Evolutionary conservation across 805 yeast species (phyloP), one percentile per base, ranked within the genome.

Genomic region (Kazachstania taianensis): DNA sequence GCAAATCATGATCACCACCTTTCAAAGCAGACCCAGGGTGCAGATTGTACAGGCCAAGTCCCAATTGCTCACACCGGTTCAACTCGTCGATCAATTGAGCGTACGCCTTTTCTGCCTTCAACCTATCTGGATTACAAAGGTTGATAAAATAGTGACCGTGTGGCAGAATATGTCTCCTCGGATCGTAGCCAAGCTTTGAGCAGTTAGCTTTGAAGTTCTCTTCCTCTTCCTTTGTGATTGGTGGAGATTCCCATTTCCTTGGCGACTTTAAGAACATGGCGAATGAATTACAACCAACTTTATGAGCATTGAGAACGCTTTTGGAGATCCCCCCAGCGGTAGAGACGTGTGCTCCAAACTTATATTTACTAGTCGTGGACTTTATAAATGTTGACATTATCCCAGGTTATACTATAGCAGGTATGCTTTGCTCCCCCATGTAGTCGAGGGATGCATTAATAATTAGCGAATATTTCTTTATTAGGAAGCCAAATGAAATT

Each of bases 131-230:
- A 46, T 85, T 86, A 17, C 94, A 96, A 42, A 92, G 61, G 54
- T 92, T 92, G 53, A 92, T 87, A 49, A 92, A 77, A 55, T 87
- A 92, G 17, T 94, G 85, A 1, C 96, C 97, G 58, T 92, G 98
- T 0, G 98, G 97, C 33, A 92, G 66, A 33, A 85, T 70, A 50
- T 87, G 95, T 5, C 78, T 80, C 37, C 70, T 53, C 3, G 94
- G 79, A 53, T 85, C 72, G 57, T 76, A 87, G 2, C 78, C 73
- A 52, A 68, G 67, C 37, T 72, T 60, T 36, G 67, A 61, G 53
- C 96, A 85, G 15, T 75, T 63, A 5, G 63, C 62, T 42, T 69
- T 70, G 61, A 92, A 92, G 42, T 74, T 72, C 3, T 53, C 57
- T 8, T 79, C 78, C 53, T 84, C 95, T 17, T 73, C 78, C 13